These are phyloP conservation scores for Panicum virgatum DNA, from an alignment of 202 grass and related monocot species.

Conservation along the genomic window DNA sequence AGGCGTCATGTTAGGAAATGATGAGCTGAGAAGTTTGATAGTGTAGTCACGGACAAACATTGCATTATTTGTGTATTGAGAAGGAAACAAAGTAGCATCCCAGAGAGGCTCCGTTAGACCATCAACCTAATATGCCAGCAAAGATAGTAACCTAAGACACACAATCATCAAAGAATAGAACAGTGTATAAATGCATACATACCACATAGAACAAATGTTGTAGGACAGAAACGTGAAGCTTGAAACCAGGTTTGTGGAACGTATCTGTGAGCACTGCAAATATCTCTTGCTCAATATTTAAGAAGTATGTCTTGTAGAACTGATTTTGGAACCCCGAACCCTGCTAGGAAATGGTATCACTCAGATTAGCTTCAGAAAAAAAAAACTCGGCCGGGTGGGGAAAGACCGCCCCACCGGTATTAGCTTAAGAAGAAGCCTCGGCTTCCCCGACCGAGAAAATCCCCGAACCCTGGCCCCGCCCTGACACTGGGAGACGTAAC, in stretches of 20 bases:
- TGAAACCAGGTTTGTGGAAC: slow-evolving; percentile 68
- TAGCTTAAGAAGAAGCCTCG: too few species aligned
- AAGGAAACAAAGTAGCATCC: not conserved
- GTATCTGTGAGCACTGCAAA: slow-evolving; percentile 71
- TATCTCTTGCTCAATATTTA: slow-evolving; percentile 69
- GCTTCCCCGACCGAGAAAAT: too few species aligned
- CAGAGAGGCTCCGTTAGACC: slow-evolving; percentile 22
- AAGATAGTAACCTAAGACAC: not conserved
- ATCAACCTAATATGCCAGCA: slow-evolving; percentile 9
- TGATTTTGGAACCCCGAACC: slow-evolving; percentile 61
- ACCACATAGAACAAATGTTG: slow-evolving; percentile 58
- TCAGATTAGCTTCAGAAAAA: slow-evolving; percentile 8
- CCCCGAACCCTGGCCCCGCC: too few species aligned
- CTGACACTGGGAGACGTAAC: too few species aligned
- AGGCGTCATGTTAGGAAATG: slow-evolving; percentile 23
- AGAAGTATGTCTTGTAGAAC: slow-evolving; percentile 69
- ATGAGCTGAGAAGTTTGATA: slow-evolving; percentile 9
- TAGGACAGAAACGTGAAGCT: slow-evolving; percentile 63
- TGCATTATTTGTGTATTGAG: slow-evolving; percentile 11
- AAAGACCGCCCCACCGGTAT: too few species aligned
- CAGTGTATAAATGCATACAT: not conserved
- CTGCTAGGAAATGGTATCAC: slow-evolving; percentile 30
- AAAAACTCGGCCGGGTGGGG: too few species aligned
- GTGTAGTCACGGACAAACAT: slow-evolving; percentile 13
- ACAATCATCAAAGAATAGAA: not conserved